Conservation (phyloP, 2,329 filamentous ascomycete species). For the Delphinella strobiligena region DNA sequence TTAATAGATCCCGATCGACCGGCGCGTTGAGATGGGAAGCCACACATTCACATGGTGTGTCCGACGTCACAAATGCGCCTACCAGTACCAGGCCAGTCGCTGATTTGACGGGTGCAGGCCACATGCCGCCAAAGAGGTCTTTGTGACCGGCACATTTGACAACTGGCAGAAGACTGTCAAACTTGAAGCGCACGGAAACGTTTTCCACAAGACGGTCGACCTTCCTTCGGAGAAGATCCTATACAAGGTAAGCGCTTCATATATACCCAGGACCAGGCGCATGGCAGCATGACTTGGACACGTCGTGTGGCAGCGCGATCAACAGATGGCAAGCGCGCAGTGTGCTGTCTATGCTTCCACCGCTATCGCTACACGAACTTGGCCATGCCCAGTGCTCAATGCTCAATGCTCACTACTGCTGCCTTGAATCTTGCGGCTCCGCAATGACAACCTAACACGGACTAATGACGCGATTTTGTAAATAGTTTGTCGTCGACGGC, state of each 20-base stretch:
- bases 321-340: no score
- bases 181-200: conserved; percentile 61
- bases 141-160: conserved; percentile 92
- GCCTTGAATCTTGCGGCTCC: no score
- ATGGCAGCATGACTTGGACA: no score
- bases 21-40: conserved; percentile 43
- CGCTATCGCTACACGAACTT: no score
- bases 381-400: background rate
- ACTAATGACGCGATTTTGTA: conserved; percentile 7
- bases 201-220: conserved; percentile 70
- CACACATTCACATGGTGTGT: conserved; percentile 62
- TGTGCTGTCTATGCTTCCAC: no score
- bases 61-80: conserved; percentile 1
- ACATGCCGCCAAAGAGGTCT: conserved; percentile 73
- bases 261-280: background rate
- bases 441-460: background rate
- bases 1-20: background rate
- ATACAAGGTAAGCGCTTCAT: conserved; percentile 97
- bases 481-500: conserved; percentile 88
- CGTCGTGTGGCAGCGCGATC: background rate
- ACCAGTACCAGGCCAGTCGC: background rate
- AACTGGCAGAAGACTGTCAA: conserved; percentile 80
- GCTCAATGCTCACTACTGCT: no score
- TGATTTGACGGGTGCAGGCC: conserved; percentile 47
- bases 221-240: conserved; percentile 56